Evolutionary conservation across 495 filamentous ascomycete species (phyloP).

Genomic region (Penicillium alfredii): DNA sequence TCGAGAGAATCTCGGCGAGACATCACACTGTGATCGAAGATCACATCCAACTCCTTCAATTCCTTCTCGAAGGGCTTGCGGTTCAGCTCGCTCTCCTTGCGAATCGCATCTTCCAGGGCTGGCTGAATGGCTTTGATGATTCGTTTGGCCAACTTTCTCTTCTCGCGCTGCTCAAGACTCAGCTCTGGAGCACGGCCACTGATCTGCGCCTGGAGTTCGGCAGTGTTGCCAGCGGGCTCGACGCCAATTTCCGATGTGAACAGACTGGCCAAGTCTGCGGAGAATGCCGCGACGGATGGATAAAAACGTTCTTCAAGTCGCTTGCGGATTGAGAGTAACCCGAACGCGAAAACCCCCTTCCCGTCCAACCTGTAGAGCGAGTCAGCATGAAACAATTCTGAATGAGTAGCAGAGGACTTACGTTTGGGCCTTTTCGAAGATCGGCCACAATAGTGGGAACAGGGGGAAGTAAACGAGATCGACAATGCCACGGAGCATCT

Average conservation of each 20-base stretch:
- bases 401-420: slow-evolving; percentile 38
- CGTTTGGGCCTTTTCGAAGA: slow-evolving; percentile 72
- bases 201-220: slow-evolving; percentile 48
- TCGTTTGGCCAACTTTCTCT: slow-evolving; percentile 67
- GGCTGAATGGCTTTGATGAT: slow-evolving; percentile 77
- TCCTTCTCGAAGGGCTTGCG: slow-evolving; percentile 63
- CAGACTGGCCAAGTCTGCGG: slow-evolving; percentile 61
- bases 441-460: slow-evolving; percentile 66
- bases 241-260: slow-evolving; percentile 63
- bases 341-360: slow-evolving; percentile 63
- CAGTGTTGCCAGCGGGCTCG: slow-evolving; percentile 45
- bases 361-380: slow-evolving; percentile 55
- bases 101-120: slow-evolving; percentile 66
- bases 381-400: slow-evolving; percentile 31
- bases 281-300: slow-evolving; percentile 67
- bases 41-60: slow-evolving; percentile 63
- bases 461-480: slow-evolving; percentile 90
- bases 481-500: slow-evolving; percentile 67
- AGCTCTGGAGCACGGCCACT: slow-evolving; percentile 50
- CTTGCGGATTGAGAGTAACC: slow-evolving; percentile 55
- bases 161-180: slow-evolving; percentile 58
- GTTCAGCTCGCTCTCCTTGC: slow-evolving; percentile 72
- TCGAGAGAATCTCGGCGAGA: slow-evolving; percentile 37
- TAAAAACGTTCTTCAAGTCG: slow-evolving; percentile 67
- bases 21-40: slow-evolving; percentile 57